A percentile compares a stretch with the other conserved stretches of the same genome.
These are phyloP conservation scores for Otatea glauca DNA, from an alignment of 176 grass and related monocot genomes.

Conservation along the genomic window DNA sequence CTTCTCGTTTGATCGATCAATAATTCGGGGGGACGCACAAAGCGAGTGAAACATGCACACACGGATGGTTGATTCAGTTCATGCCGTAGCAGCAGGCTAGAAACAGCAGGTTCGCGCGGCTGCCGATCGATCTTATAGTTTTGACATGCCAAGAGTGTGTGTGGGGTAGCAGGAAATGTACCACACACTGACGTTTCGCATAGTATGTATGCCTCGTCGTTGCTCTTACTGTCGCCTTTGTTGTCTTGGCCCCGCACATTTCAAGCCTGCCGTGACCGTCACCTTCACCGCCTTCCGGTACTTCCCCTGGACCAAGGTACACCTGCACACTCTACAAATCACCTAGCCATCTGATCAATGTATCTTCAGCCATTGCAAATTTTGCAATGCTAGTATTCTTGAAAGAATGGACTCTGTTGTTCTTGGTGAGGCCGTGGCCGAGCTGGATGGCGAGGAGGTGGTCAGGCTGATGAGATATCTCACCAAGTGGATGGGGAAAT, in stretches of 20 bases:
- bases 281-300: conserved; percentile 58
- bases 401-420: conserved; percentile 48
- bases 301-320: conserved; percentile 43
- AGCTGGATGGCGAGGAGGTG: conserved; percentile 72
- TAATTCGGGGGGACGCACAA: neutral
- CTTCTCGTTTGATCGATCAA: neutral
- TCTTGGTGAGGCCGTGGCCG: conserved; percentile 55
- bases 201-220: too few species aligned
- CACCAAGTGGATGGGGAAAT: too few species aligned
- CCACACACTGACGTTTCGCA: too few species aligned
- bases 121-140: neutral
- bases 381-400: neutral
- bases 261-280: conserved; percentile 65
- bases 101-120: neutral
- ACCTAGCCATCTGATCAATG: neutral
- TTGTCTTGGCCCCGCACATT: conserved; percentile 56
- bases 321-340: neutral
- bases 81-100: neutral
- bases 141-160: conserved; percentile 44
- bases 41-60: neutral
- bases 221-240: conserved; percentile 49
- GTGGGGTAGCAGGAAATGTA: too few species aligned
- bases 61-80: neutral
- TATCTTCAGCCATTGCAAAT: neutral
- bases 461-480: too few species aligned